Percentiles rank a stretch among this genome's conserved stretches.
These are phyloP conservation scores for Aspergillus sojae DNA, from an alignment of 2,329 filamentous ascomycete species.

Conservation along the genomic window DNA sequence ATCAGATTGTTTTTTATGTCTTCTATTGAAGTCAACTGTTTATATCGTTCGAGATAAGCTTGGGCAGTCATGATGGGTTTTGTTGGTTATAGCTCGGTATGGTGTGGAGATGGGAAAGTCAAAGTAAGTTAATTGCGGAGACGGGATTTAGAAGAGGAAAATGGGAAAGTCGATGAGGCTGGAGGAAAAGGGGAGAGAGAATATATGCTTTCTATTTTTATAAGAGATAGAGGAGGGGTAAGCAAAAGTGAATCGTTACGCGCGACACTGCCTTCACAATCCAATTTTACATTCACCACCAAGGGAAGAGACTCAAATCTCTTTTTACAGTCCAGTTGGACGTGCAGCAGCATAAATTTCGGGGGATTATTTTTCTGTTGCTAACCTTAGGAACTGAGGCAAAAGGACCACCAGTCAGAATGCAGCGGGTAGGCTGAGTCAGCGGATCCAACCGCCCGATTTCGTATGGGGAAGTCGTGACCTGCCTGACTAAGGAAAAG, in stretches of 20 bases:
- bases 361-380: neutral
- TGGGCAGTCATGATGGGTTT: slow-evolving; percentile 32
- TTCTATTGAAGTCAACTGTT: slow-evolving; percentile 47
- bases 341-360: neutral
- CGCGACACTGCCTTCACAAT: neutral
- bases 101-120: slow-evolving; percentile 7
- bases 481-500: neutral
- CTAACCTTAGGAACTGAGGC: neutral
- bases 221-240: neutral
- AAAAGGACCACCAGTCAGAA: neutral
- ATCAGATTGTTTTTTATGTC: slow-evolving; percentile 52
- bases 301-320: neutral
- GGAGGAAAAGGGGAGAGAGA: neutral
- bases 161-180: neutral
- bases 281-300: neutral
- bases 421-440: slow-evolving; percentile 19
- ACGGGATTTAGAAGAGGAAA: slow-evolving; percentile 3
- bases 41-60: slow-evolving; percentile 46
- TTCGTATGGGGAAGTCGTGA: slow-evolving; percentile 16
- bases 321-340: neutral
- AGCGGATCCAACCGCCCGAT: slow-evolving; percentile 7
- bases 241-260: slow-evolving; percentile 1
- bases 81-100: slow-evolving; percentile 13
- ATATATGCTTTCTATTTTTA: neutral
- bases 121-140: slow-evolving; percentile 1